Conservation (phyloP, 257 asterid genomes). For the Eucommia ulmoides region DNA sequence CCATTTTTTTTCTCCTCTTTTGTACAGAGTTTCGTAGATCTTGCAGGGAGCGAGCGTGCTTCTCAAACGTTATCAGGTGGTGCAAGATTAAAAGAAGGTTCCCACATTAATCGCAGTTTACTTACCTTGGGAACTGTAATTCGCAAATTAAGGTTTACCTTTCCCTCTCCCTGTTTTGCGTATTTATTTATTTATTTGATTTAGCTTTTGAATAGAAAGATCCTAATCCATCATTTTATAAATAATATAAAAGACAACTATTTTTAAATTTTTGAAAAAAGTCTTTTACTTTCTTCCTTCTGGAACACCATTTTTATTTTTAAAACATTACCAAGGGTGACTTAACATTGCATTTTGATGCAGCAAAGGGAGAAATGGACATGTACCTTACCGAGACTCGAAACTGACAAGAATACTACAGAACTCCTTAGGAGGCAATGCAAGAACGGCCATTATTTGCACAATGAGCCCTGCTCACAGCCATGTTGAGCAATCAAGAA, state of each 20-base stretch:
- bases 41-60: conserved; percentile 96
- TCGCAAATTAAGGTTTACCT: conserved; percentile 65
- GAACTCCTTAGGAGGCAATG: conserved; percentile 16
- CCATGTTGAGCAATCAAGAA: conserved; percentile 20
- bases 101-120: conserved; percentile 90
- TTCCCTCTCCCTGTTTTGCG: too few species aligned
- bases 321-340: too few species aligned
- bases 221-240: too few species aligned
- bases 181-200: too few species aligned
- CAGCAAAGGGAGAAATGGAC: conserved; percentile 20
- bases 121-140: conserved; percentile 87
- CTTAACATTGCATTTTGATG: not conserved
- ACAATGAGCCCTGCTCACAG: conserved; percentile 19
- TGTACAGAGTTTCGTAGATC: conserved; percentile 71
- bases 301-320: too few species aligned
- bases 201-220: too few species aligned
- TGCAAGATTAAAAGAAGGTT: conserved; percentile 69
- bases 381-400: conserved; percentile 18
- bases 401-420: conserved; percentile 21
- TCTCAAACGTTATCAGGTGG: conserved; percentile 69
- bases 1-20: too few species aligned
- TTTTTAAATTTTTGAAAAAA: too few species aligned
- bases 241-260: too few species aligned
- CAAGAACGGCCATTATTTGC: conserved; percentile 21
- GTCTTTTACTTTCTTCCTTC: too few species aligned